Base-by-base conservation (phyloP, 352 stramenopile genomes). In the Phytophthora macrochlamydospora region DNA sequence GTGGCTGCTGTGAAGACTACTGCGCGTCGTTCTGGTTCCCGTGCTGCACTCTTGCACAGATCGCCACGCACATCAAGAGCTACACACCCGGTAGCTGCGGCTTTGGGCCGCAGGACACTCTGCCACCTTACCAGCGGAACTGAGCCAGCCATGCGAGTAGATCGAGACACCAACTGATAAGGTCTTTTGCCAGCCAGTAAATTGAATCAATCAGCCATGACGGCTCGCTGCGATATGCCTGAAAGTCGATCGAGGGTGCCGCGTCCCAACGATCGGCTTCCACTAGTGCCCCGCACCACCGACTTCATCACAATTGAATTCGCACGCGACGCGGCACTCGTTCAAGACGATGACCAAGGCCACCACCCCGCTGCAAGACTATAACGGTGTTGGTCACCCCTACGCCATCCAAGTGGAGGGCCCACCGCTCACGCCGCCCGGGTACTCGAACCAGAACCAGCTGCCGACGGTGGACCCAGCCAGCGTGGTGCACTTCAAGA, bases 41-140 rank as follows among this genome's bases (percentile, higher is more conserved):
- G 29, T 51, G 58, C 32, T 76, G 71, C 56, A 61, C 52, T 13
- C 24, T 76, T 11, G 69, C 69, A 6, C 73, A 81, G 51, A 71
- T 78, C 62, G 65, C 73, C 7, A 76, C 65, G n/a, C 73, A 81
- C 31, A 55, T 69, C 42, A 67, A 78, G 53, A 76, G 69, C 59
- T 81, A 78, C 56, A 62, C n/a, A 37, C 65, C 69, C 13, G 68
- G 65, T 8, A 57, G 12, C 29, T 54, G 48, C 11, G 48, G 42
- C 51, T 63, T 63, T 43, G 45, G 45, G 24, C n/a, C 46, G 37
- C 56, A 38, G 8, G 46, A 56, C 45, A 63, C 56, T 12, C 32
- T 63, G 2, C 32, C 51, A 33, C 29, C 51, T 33, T 57, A 57
- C 51, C 31, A 38, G 33, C 28, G 14, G 14, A 30, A 4, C 13